Conservation (phyloP, 2,329 filamentous ascomycete genomes). For the Sporothrix sp. region DNA sequence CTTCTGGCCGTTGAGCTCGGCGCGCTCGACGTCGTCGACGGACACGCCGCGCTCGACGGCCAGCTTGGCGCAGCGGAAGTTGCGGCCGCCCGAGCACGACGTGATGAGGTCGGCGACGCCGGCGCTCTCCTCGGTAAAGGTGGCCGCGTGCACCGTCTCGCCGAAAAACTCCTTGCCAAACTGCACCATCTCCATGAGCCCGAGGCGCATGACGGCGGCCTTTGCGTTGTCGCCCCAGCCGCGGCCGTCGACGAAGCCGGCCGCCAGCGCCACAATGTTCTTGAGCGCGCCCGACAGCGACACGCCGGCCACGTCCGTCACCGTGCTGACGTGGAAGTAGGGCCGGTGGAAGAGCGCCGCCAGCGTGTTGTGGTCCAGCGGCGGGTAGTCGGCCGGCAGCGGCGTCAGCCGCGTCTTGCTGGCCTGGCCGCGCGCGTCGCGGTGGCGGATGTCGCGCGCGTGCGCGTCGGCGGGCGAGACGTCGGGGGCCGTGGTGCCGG, state of each 20-base stretch:
- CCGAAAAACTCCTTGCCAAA: conserved; percentile 93
- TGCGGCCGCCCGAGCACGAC: conserved; percentile 81
- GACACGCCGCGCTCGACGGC: conserved; percentile 68
- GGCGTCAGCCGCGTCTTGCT: conserved; percentile 63
- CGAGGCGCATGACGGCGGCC: conserved; percentile 95
- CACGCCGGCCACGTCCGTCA: conserved; percentile 91
- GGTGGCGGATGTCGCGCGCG: conserved; percentile 30
- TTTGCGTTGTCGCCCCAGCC: conserved; percentile 99
- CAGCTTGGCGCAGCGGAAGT: conserved; percentile 89
- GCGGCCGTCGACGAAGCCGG: conserved; percentile 88
- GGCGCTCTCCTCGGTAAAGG: conserved; percentile 94
- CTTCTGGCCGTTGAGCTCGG: conserved; percentile 92
- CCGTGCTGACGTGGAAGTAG: conserved; percentile 94
- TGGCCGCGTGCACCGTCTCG: conserved; percentile 66
- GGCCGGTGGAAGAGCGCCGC: conserved; percentile 85
- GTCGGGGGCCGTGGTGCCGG: not conserved
- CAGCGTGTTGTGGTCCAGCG: conserved; percentile 75
- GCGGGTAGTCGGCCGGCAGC: conserved; percentile 72
- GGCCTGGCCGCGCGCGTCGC: conserved; percentile 54
- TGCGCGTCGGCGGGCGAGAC: conserved; percentile 25
- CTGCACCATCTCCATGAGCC: conserved; percentile 90
- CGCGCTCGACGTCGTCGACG: conserved; percentile 79
- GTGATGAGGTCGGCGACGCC: conserved; percentile 95
- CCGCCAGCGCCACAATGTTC: conserved; percentile 90
- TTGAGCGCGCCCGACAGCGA: conserved; percentile 91